phyloP scores from a whole-genome alignment of 352 stramenopile species.

The Pythium grandisporangium region DNA sequence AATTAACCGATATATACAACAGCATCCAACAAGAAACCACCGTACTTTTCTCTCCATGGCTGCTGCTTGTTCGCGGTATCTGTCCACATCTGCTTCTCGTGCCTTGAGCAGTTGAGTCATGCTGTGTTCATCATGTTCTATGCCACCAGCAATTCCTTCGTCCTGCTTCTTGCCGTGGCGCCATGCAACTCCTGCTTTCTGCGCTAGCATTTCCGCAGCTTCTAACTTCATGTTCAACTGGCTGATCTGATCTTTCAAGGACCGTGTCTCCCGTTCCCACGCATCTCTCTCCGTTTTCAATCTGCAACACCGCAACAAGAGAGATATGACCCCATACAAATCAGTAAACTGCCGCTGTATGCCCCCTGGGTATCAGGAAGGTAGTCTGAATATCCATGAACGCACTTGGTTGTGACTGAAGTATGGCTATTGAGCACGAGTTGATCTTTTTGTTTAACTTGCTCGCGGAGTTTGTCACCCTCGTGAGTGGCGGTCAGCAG shows the following conservation, averaged over 20 bases:
- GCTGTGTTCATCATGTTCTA: not conserved
- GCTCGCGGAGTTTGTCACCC: conserved; percentile 45
- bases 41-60: conserved; percentile 46
- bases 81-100: not conserved
- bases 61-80: conserved; percentile 18
- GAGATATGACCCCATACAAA: too few relatives aligned
- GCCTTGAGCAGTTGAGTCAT: not conserved
- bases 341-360: too few relatives aligned
- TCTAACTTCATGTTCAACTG: conserved; percentile 37
- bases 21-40: too few relatives aligned
- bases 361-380: too few relatives aligned
- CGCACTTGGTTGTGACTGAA: conserved; percentile 38
- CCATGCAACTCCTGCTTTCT: not conserved
- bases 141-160: not conserved
- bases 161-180: not conserved
- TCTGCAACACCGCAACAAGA: conserved; percentile 7
- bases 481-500: conserved; percentile 40
- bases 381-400: too few relatives aligned
- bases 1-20: too few relatives aligned
- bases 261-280: conserved; percentile 27
- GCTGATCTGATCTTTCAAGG: conserved; percentile 30
- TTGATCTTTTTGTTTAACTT: conserved; percentile 67
- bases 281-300: conserved; percentile 30
- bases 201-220: conserved; percentile 16
- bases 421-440: conserved; percentile 58